Conservation (phyloP, 2,329 filamentous ascomycete genomes). For the Apiospora arundinis region DNA sequence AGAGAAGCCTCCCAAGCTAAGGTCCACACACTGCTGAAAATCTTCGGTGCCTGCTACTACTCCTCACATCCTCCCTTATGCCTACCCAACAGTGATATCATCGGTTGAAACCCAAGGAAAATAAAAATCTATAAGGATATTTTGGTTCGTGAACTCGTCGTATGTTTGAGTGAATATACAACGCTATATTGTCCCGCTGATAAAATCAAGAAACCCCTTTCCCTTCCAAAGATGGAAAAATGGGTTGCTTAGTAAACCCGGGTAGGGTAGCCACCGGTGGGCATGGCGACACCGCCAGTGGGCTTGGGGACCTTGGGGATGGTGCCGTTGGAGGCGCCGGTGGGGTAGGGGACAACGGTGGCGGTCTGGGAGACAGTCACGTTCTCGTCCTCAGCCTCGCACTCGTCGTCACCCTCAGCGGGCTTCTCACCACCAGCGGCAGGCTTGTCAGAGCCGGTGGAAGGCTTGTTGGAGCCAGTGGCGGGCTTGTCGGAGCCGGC, state of each 20-base stretch:
- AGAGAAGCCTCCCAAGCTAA: background rate
- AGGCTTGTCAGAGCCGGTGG: constrained; percentile 9
- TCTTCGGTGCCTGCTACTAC: background rate
- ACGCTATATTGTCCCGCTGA: constrained; percentile 12
- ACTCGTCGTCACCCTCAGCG: constrained; percentile 18
- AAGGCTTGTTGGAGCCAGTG: background rate
- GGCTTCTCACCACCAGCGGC: constrained; percentile 11
- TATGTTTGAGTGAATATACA: constrained; percentile 14
- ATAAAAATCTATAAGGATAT: constrained; percentile 14
- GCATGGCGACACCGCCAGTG: constrained; percentile 30
- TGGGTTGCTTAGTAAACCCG: background rate
- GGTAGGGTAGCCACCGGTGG: background rate
- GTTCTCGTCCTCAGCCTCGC: constrained; percentile 20
- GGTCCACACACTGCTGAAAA: background rate
- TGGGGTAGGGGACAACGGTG: constrained; percentile 21
- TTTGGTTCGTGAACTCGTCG: constrained; percentile 14
- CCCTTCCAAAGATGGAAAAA: background rate
- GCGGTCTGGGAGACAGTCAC: constrained; percentile 9
- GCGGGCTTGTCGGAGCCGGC: constrained; percentile 1
- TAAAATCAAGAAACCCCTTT: background rate
- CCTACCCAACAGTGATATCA: background rate
- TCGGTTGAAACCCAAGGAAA: background rate
- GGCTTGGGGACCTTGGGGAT: constrained; percentile 25
- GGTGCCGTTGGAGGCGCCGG: constrained; percentile 22
- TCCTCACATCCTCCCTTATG: background rate